Evolutionary conservation across 75 land plant genomes (phyloP), one percentile per base, ranked within the genome.

Genomic region (Picea glauca): DNA sequence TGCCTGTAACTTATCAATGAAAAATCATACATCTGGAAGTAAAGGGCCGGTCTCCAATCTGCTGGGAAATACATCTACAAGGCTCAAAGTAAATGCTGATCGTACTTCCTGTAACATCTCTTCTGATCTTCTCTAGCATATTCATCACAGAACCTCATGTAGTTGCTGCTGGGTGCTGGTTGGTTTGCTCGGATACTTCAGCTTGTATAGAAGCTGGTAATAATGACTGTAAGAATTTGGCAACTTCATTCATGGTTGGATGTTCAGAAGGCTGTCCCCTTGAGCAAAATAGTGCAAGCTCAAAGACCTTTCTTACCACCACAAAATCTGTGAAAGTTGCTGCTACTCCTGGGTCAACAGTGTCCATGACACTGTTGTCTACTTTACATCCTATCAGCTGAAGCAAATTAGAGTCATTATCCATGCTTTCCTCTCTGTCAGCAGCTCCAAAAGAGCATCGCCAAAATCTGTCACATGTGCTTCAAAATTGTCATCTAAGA

Each of bases 401-500:
- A 83, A 90, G 98, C 80, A 96, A 75, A 78, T 96, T 96, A 13
- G 77, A 85, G 11, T 96, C 98, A 78, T 91, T 85, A 35, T 96
- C 94, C 21, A 96, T 94, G 96, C 94, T 62, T 93, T 96, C 80
- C 85, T 91, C 38, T 93, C 96, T 56, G 93, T 96, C 20, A 96
- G 83, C 5, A 96, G 86, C 84, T 96, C 98, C 75, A 95, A 77
- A 58, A 95, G 93, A 58, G 93, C 98, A 61, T 93, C 87, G 60
- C 98, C 98, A 80, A 88, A 96, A 80, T 96, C 98, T 18, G 94
- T 87, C 30, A 96, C 80, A 64, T 88, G 98, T 14, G 98, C 96
- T 74, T 91, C 96, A 78, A 96, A 90, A 75, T 93, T 93, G 58
- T 88, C 91, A 83, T 96, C 96, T 59, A 96, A 77, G 33, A 96